Conservation (phyloP, 352 stramenopile genomes). For the Phytophthora litchii region DNA sequence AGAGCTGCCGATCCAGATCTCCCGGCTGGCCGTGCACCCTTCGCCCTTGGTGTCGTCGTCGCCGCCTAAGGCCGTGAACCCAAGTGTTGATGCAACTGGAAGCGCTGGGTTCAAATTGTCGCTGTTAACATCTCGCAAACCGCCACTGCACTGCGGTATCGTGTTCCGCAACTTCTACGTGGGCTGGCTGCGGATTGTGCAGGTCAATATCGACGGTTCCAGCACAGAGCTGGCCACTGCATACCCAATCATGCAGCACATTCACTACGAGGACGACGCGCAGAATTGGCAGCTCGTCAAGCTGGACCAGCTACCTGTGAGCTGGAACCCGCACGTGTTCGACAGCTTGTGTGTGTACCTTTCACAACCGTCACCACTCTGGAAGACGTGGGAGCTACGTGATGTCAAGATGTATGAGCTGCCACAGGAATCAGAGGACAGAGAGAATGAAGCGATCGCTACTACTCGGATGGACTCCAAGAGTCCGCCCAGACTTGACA, state of each 20-base stretch:
- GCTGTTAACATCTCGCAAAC: conserved; percentile 28
- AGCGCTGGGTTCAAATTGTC: conserved; percentile 48
- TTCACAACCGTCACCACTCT: conserved; percentile 62
- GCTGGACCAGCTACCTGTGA: conserved; percentile 48
- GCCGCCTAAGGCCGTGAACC: not conserved
- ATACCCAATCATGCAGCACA: conserved; percentile 59
- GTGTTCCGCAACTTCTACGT: conserved; percentile 80
- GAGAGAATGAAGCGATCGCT: not conserved
- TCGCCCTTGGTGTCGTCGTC: not conserved
- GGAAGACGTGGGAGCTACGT: conserved; percentile 64
- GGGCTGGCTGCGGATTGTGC: conserved; percentile 55
- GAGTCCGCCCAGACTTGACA: conserved; percentile 9
- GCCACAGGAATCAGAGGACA: conserved; percentile 8
- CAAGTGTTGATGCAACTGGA: conserved; percentile 36
- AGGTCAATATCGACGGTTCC: conserved; percentile 49
- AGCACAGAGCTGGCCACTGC: conserved; percentile 45
- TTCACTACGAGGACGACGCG: conserved; percentile 69
- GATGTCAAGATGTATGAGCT: conserved; percentile 49
- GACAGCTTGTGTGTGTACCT: conserved; percentile 59
- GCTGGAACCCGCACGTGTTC: conserved; percentile 42
- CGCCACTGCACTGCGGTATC: conserved; percentile 32
- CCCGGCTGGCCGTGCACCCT: conserved; percentile 15
- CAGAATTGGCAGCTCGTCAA: conserved; percentile 73
- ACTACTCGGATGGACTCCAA: not conserved
- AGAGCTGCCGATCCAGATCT: conserved; percentile 36